Conservation (phyloP, 352 stramenopile species). For the Globisporangium parvum region DNA sequence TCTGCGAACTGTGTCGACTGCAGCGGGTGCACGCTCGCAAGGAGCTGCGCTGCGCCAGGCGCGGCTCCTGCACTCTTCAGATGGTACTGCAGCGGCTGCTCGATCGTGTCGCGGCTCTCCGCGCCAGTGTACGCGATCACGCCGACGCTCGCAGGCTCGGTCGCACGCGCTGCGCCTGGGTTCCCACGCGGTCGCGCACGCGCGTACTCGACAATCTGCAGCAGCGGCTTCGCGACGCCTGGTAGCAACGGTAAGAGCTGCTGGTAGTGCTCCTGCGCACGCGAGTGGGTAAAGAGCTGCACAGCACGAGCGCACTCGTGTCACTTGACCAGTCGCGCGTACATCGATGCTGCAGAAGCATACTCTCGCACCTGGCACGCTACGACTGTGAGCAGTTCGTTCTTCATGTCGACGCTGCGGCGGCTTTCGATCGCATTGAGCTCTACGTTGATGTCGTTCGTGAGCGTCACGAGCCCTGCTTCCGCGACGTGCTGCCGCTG, state of each 20-base stretch:
- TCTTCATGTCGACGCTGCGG: slow-evolving; percentile 62
- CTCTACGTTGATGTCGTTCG: slow-evolving; percentile 58
- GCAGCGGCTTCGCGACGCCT: slow-evolving; percentile 49
- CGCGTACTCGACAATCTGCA: slow-evolving; percentile 52
- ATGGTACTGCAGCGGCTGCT: slow-evolving; percentile 46
- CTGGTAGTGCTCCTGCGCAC: slow-evolving; percentile 62
- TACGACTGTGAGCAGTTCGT: slow-evolving; percentile 71
- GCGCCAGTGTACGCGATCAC: slow-evolving; percentile 53
- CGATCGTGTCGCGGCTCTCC: slow-evolving; percentile 36
- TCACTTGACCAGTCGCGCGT: too few relatives aligned
- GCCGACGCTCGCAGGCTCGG: slow-evolving; percentile 19
- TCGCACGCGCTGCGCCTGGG: slow-evolving; percentile 26
- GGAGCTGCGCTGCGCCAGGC: slow-evolving; percentile 6
- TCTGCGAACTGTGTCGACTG: slow-evolving; percentile 27
- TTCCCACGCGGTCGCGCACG: slow-evolving; percentile 38
- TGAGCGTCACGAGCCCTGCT: slow-evolving; percentile 37
- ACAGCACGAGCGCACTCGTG: too few relatives aligned
- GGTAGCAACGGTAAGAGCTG: slow-evolving; percentile 68
- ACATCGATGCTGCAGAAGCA: too few relatives aligned
- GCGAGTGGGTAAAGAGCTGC: slow-evolving; percentile 58
- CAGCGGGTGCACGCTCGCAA: slow-evolving; percentile 54
- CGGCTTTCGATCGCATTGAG: slow-evolving; percentile 56
- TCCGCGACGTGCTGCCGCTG: slow-evolving; percentile 48
- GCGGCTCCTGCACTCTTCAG: slow-evolving; percentile 13
- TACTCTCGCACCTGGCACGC: slow-evolving; percentile 36